Base-by-base conservation (phyloP, 768 basidiomycete species). In the Obba rivulosa region DNA sequence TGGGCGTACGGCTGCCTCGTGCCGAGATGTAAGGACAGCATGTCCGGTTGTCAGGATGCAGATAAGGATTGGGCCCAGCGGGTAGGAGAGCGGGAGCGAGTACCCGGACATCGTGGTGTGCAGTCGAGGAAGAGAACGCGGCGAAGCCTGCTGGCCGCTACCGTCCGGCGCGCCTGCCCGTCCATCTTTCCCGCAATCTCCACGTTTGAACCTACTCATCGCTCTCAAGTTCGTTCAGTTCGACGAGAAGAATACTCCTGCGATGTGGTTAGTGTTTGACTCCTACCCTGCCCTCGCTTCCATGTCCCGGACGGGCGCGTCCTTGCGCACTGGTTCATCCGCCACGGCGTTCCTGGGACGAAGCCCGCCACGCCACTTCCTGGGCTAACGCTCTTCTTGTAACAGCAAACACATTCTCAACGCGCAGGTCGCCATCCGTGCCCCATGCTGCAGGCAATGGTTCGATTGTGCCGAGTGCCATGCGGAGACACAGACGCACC, bases 361-460 rank as follows among this genome's bases (percentile, higher is more conserved):
- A 31, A 7, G 7, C 28, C 28, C 28, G 28, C 28, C 28, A 13
- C 28, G 13, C 28, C 28, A 13, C 28, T 5, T 31, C 28, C 28
- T 7, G 5, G 28, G 24, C 44, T 25, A 13, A 17, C 10, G 3
- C 3, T 18, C 23, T 36, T 36, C 34, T 43, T 31, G 44, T 31
- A 20, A 17, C 56, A 96, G 93, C 72, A 95, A 95, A 76, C 96
- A 98, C 62, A 78, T 99, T 52, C 71, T 99, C 43, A 99, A 99
- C 68, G 91, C 90, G 0, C 95, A 98, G 69, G 96, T 96, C 20
- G 79, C 94, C 34, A 90, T 99, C 57, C 86, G 95, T 22, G 92
- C 95, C 4, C 93, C 94, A 3, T 98, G 96, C 69, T 98, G 96
- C 80, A 88, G 90, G 66, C 86, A 84, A 59, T 99, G 95, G 94